These are phyloP conservation scores for Coriolopsis trogii DNA, from an alignment of 1,284 basidiomycete genomes.

Conservation along the genomic window DNA sequence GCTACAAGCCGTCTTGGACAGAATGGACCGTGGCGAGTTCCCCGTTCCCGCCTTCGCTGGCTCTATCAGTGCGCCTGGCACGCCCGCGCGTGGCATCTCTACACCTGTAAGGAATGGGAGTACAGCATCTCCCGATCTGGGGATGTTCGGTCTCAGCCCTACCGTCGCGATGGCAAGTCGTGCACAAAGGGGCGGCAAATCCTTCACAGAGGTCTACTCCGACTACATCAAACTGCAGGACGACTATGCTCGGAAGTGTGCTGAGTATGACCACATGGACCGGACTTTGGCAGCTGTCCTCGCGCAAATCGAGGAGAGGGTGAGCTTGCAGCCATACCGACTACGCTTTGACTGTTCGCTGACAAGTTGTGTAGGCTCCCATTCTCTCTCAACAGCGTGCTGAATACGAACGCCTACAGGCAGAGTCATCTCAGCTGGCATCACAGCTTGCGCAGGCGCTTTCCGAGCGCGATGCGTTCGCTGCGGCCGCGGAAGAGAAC, in stretches of 20 bases:
- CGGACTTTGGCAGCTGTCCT: constrained; percentile 73
- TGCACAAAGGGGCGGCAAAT: constrained; percentile 79
- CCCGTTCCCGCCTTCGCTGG: constrained; percentile 51
- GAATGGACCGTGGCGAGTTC: constrained; percentile 69
- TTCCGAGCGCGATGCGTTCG: constrained; percentile 63
- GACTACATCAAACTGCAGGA: constrained; percentile 87
- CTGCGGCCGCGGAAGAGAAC: constrained; percentile 52
- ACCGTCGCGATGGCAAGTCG: constrained; percentile 84
- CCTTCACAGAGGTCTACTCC: constrained; percentile 90
- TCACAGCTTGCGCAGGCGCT: constrained; percentile 76
- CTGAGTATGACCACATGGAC: constrained; percentile 84
- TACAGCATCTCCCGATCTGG: constrained; percentile 45
- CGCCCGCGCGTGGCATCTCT: constrained; percentile 40
- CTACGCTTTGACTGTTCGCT: neutral
- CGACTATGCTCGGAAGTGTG: constrained; percentile 74
- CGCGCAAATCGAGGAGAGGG: constrained; percentile 87
- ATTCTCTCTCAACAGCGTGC: constrained; percentile 83
- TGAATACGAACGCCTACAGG: constrained; percentile 81
- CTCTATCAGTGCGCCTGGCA: constrained; percentile 27
- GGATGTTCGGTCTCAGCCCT: constrained; percentile 73
- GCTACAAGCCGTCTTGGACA: constrained; percentile 63
- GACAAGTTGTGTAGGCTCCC: constrained; percentile 65
- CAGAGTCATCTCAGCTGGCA: constrained; percentile 80
- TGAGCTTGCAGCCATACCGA: constrained; percentile 44
- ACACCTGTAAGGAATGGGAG: constrained; percentile 51